phyloP scores from a whole-genome alignment of 208 protist genomes.

The Leishmania tropica region DNA sequence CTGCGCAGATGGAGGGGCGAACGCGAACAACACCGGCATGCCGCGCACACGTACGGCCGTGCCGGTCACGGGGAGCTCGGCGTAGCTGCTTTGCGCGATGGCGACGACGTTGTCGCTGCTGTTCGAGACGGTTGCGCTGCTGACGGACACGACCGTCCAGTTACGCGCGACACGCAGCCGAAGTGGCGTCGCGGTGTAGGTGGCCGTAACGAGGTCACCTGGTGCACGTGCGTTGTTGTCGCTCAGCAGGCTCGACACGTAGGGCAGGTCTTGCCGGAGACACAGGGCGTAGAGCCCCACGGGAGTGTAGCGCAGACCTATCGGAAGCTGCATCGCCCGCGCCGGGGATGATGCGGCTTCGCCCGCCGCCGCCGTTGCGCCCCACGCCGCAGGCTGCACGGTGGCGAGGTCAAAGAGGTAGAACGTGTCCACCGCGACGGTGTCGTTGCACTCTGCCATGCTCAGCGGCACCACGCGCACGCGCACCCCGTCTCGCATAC shows the following conservation, averaged over 20 bases:
- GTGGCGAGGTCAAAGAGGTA: slow-evolving; percentile 30
- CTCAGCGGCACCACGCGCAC: slow-evolving; percentile 49
- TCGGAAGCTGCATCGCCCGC: slow-evolving; percentile 34
- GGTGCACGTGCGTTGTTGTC: neutral
- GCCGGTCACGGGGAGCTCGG: slow-evolving; percentile 41
- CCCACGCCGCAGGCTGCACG: slow-evolving; percentile 28
- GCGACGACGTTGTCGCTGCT: slow-evolving; percentile 19
- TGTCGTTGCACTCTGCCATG: slow-evolving; percentile 25
- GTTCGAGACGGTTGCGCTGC: slow-evolving; percentile 1
- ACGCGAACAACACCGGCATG: slow-evolving; percentile 44
- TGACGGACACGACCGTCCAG: slow-evolving; percentile 24
- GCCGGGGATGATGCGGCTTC: too few species aligned
- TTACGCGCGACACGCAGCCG: slow-evolving; percentile 25
- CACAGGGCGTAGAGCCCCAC: slow-evolving; percentile 52
- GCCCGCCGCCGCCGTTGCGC: too few species aligned
- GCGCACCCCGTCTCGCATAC: slow-evolving; percentile 44
- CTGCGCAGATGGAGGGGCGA: slow-evolving; percentile 29
- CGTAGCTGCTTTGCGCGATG: slow-evolving; percentile 51
- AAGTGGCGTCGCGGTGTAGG: slow-evolving; percentile 21
- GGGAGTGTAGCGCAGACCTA: slow-evolving; percentile 41
- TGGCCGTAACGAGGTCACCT: slow-evolving; percentile 7
- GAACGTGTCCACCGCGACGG: slow-evolving; percentile 17
- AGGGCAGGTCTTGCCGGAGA: slow-evolving; percentile 40
- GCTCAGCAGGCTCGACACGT: slow-evolving; percentile 9
- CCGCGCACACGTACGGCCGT: slow-evolving; percentile 46